Base-by-base conservation (phyloP, 257 asterid genomes). In the Oldenlandia corymbosa region DNA sequence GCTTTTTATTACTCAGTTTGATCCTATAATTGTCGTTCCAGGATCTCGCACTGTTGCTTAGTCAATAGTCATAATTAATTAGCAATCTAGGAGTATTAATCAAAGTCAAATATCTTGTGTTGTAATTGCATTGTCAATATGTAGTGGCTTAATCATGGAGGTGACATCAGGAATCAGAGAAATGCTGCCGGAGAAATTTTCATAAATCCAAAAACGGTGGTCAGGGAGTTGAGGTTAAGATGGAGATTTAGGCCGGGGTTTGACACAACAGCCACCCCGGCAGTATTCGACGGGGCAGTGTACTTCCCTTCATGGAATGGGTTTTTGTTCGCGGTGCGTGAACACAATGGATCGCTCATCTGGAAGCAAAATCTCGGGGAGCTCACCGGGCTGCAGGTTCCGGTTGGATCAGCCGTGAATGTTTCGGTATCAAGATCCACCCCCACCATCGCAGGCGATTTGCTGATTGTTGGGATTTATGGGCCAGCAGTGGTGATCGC, bases 281-380 rank as follows among this genome's bases (percentile, higher is more conserved):
- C 95, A 2, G 79, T 83, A 1, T 81, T 78, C 1, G 54, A 57
- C 27, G 76, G 85, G 11, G 86, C 68, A 0, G 87, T 88, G 21
- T 88, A 84, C 60, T 82, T 86, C 52, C 93, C 96, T 0, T 86
- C 90, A 0, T 88, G 95, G 96, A 84, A 86, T 55, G 97, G 95
- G 1, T 78, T 76, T 50, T 34, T 86, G 34, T 86, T 84, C 26
- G 94, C 95, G 0, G 89, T 86, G 18, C 53, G 76, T 26, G 94
- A 87, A 0, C 0, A 2, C 0, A 80, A 5, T 23, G 96, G 96
- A 17, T 43, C 47, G 0, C 85, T 83, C 10, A 69, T 85, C 5
- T 89, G 95, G 97, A 42, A 76, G 64, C 80, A 68, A 8, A 79
- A 64, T 60, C 52, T 89, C 43, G 88, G 77, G n/a, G 70, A 57